Percentiles rank a stretch among this genome's conserved stretches.
Conservation (phyloP, 768 basidiomycete species). For the Leccinellum luteum region DNA sequence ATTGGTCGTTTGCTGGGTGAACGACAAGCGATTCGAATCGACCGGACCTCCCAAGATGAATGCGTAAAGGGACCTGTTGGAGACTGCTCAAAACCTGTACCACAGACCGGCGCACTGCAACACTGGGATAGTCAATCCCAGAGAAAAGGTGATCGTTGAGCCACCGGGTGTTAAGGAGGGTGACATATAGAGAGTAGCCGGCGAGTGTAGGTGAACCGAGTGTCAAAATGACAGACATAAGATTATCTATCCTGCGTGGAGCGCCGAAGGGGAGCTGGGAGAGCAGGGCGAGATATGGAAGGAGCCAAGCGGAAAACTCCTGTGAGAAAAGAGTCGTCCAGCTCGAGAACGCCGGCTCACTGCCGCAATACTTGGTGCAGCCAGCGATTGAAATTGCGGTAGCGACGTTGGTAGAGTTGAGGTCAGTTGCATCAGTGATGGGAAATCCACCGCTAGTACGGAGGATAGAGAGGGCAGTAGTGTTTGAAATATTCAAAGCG, state of each 20-base stretch:
- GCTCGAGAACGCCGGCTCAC: constrained; percentile 5
- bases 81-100: constrained; percentile 37
- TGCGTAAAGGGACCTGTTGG: constrained; percentile 40
- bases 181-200: constrained; percentile 43
- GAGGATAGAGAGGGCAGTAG: constrained; percentile 16
- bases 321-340: constrained; percentile 27
- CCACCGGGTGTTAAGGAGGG: constrained; percentile 44
- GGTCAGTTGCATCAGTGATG: neutral
- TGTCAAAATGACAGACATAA: constrained; percentile 42
- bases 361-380: constrained; percentile 15
- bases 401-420: neutral
- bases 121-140: constrained; percentile 27
- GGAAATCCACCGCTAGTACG: constrained; percentile 3
- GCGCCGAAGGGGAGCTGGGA: constrained; percentile 50
- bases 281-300: constrained; percentile 48
- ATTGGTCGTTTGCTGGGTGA: constrained; percentile 40
- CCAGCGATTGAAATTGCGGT: constrained; percentile 9
- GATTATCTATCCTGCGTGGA: constrained; percentile 37
- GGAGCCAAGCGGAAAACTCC: constrained; percentile 43
- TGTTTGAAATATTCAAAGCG: neutral
- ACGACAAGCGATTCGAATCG: constrained; percentile 42
- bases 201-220: constrained; percentile 46
- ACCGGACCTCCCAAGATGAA: constrained; percentile 24
- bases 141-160: constrained; percentile 32
- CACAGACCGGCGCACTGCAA: constrained; percentile 16